phyloP scores from a whole-genome alignment of 108 stramenopile genomes.

The Nitzschia palea region DNA sequence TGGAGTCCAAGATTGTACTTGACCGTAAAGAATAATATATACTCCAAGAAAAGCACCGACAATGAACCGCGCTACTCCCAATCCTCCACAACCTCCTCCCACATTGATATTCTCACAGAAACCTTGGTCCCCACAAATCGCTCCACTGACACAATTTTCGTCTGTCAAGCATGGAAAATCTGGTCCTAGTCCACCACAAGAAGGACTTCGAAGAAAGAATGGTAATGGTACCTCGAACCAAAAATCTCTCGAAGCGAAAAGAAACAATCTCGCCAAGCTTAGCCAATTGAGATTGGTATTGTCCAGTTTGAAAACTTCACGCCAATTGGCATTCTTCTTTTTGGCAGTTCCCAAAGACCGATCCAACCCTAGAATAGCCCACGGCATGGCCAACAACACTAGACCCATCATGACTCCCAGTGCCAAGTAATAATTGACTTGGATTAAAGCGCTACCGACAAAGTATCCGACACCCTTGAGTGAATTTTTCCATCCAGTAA shows the following conservation, averaged over 20 bases:
- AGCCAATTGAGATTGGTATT: constrained; percentile 85
- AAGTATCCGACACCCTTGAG: constrained; percentile 94
- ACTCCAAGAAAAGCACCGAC: constrained; percentile 92
- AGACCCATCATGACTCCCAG: constrained; percentile 86
- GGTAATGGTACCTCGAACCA: constrained; percentile 97
- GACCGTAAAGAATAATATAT: constrained; percentile 94
- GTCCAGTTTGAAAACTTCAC: constrained; percentile 77
- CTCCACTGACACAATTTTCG: constrained; percentile 54
- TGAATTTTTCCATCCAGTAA: constrained; percentile 96
- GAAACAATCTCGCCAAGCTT: constrained; percentile 84
- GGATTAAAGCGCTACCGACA: constrained; percentile 74
- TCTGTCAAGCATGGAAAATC: constrained; percentile 46
- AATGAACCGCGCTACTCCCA: constrained; percentile 62
- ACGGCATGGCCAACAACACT: constrained; percentile 81
- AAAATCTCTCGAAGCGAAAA: constrained; percentile 92
- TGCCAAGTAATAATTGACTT: constrained; percentile 75
- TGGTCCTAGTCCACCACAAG: constrained; percentile 67
- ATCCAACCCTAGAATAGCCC: constrained; percentile 82
- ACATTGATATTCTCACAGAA: constrained; percentile 65
- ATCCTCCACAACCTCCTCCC: constrained; percentile 86
- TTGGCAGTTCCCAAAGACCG: constrained; percentile 81
- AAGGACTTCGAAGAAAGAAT: constrained; percentile 86
- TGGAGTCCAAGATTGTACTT: constrained; percentile 93
- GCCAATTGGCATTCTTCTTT: constrained; percentile 70
- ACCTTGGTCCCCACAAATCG: constrained; percentile 52